Percentiles rank a stretch among this genome's conserved stretches.
phyloP scores from a whole-genome alignment of 1,284 basidiomycete species.

The Trichosporon ovoides region DNA sequence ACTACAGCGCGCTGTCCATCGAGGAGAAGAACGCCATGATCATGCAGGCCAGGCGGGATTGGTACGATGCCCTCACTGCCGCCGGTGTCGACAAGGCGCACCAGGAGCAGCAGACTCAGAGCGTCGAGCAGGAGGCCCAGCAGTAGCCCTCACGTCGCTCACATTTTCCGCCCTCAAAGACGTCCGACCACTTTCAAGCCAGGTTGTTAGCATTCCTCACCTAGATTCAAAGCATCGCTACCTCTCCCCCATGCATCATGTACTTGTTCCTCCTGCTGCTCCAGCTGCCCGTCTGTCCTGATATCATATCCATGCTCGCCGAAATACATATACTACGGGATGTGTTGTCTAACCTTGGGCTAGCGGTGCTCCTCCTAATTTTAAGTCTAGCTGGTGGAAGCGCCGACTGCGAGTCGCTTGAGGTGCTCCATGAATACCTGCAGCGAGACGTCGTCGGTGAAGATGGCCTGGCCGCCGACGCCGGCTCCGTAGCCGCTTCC shows the following conservation, averaged over 20 bases:
- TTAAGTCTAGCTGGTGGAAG: slow-evolving; percentile 39
- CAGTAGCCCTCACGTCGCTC: neutral
- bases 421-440: slow-evolving; percentile 96
- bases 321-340: slow-evolving; percentile 4
- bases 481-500: slow-evolving; percentile 69
- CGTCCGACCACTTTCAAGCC: neutral
- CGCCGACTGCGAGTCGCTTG: slow-evolving; percentile 62
- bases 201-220: neutral
- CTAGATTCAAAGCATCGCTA: neutral
- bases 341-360: slow-evolving; percentile 4
- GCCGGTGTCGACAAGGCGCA: slow-evolving; percentile 1
- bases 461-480: slow-evolving; percentile 82
- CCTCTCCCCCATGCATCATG: slow-evolving; percentile 3
- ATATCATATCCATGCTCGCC: slow-evolving; percentile 5
- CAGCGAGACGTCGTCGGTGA: slow-evolving; percentile 97
- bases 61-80: slow-evolving; percentile 32
- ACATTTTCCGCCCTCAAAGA: neutral
- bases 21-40: slow-evolving; percentile 38
- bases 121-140: slow-evolving; percentile 12
- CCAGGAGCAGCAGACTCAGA: slow-evolving; percentile 16
- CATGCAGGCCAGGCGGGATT: slow-evolving; percentile 38
- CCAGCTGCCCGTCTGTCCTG: neutral
- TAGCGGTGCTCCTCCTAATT: neutral
- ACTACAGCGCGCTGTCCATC: slow-evolving; percentile 28
- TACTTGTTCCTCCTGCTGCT: neutral